A percentile compares a stretch with the other conserved stretches of the same genome.
phyloP scores from a whole-genome alignment of 371 early-diverging fungal genomes.

The Umbelopsis sp. region DNA sequence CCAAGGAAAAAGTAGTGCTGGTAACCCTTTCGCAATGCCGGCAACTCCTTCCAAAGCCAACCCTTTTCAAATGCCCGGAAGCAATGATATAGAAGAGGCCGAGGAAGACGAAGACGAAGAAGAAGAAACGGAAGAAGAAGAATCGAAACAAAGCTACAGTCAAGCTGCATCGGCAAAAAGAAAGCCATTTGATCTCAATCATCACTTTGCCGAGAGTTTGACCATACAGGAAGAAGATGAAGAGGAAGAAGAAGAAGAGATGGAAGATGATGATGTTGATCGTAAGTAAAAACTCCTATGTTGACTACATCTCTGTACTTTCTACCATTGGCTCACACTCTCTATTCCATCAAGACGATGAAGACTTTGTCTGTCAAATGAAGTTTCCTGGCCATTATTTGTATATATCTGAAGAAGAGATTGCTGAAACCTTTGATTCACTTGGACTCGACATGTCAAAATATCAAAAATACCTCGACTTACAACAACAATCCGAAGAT shows the following conservation, averaged over 20 bases:
- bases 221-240: slow-evolving; percentile 20
- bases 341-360: too few species aligned
- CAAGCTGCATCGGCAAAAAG: neutral
- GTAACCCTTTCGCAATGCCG: neutral
- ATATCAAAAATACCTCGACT: slow-evolving; percentile 56
- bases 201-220: slow-evolving; percentile 9
- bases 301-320: neutral
- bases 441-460: slow-evolving; percentile 43
- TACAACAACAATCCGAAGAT: slow-evolving; percentile 41
- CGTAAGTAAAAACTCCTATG: neutral
- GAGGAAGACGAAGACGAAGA: neutral
- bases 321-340: too few species aligned
- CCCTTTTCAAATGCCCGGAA: slow-evolving; percentile 5
- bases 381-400: slow-evolving; percentile 67
- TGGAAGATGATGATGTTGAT: slow-evolving; percentile 31
- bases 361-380: neutral
- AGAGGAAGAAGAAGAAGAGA: slow-evolving; percentile 32
- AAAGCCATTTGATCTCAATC: neutral
- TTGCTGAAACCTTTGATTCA: slow-evolving; percentile 26
- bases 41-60: neutral
- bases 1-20: slow-evolving; percentile 16
- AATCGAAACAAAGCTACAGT: neutral
- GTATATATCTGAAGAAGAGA: slow-evolving; percentile 63
- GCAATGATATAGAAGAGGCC: neutral
- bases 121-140: neutral